Conservation (phyloP, 2,329 filamentous ascomycete species). For the Colletotrichum scovillei region DNA sequence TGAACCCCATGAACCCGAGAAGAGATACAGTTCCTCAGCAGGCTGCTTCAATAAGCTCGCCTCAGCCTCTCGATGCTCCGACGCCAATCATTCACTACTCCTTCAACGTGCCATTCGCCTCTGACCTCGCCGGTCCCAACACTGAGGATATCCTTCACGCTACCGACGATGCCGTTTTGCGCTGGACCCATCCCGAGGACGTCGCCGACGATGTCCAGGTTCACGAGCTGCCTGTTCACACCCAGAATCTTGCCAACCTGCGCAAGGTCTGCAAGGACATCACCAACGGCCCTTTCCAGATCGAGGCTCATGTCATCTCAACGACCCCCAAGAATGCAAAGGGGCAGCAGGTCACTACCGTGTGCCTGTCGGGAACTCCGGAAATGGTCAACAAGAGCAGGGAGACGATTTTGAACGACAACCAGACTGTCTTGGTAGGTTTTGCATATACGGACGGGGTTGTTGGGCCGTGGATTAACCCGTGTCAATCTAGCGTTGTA, state of each 20-base stretch:
- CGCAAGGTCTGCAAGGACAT: conserved; percentile 85
- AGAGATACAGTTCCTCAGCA: conserved; percentile 65
- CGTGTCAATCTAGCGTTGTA: conserved; percentile 78
- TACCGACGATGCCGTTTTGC: conserved; percentile 85
- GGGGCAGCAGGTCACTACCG: conserved; percentile 81
- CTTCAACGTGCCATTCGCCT: conserved; percentile 97
- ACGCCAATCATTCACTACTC: conserved; percentile 81
- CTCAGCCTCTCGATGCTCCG: conserved; percentile 74
- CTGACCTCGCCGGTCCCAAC: conserved; percentile 90
- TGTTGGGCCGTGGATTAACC: conserved; percentile 39
- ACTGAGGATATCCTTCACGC: conserved; percentile 95
- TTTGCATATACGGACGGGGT: not conserved
- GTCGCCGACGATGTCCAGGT: conserved; percentile 86
- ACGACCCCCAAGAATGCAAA: conserved; percentile 80
- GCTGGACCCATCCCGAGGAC: conserved; percentile 93
- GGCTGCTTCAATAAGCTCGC: conserved; percentile 70
- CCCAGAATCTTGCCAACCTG: conserved; percentile 84
- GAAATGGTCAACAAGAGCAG: conserved; percentile 91
- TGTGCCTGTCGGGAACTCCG: conserved; percentile 88
- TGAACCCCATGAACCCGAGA: conserved; percentile 67
- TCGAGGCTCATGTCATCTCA: conserved; percentile 86
- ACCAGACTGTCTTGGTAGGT: conserved; percentile 89
- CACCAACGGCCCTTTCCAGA: conserved; percentile 75
- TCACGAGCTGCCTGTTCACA: conserved; percentile 92
- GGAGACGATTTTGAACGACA: conserved; percentile 90